A percentile compares a stretch with the other conserved stretches of the same genome.
Conservation (phyloP, 1,284 basidiomycete species). For the Heterobasidion annosum region DNA sequence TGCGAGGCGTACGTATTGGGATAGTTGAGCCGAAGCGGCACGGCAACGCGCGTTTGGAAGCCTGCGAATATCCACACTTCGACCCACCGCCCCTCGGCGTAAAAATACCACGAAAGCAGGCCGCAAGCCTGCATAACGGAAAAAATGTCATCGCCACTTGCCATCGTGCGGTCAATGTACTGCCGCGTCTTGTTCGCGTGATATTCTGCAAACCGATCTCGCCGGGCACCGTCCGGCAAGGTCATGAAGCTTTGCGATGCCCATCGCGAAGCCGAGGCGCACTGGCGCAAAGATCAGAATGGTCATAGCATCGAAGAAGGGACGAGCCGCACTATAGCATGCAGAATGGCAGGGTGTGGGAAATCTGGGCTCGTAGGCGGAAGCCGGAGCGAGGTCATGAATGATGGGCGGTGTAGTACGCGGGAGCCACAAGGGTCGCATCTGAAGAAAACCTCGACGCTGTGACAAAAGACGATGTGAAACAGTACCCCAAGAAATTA, state of each 20-base stretch:
- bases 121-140: conserved; percentile 78
- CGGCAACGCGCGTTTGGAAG: conserved; percentile 76
- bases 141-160: conserved; percentile 76
- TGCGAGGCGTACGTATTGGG: conserved; percentile 71
- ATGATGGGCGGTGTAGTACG: conserved; percentile 71
- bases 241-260: conserved; percentile 58
- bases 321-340: conserved; percentile 55
- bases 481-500: not conserved
- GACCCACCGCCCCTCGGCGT: conserved; percentile 81
- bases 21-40: conserved; percentile 74
- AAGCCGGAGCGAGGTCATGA: conserved; percentile 64
- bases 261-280: conserved; percentile 79
- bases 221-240: conserved; percentile 61
- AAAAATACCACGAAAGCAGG: conserved; percentile 80
- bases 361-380: conserved; percentile 70
- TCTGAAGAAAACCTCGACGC: conserved; percentile 74
- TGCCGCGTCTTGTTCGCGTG: conserved; percentile 77
- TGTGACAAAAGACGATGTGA: conserved; percentile 19
- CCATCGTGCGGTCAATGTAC: conserved; percentile 79
- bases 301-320: conserved; percentile 1
- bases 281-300: conserved; percentile 31
- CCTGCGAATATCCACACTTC: conserved; percentile 85
- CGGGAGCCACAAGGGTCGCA: conserved; percentile 77
- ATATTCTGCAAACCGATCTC: conserved; percentile 75
- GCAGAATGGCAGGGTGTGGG: conserved; percentile 74